phyloP scores from a whole-genome alignment of 176 grass and related monocot genomes.

The Hordeum vulgare region DNA sequence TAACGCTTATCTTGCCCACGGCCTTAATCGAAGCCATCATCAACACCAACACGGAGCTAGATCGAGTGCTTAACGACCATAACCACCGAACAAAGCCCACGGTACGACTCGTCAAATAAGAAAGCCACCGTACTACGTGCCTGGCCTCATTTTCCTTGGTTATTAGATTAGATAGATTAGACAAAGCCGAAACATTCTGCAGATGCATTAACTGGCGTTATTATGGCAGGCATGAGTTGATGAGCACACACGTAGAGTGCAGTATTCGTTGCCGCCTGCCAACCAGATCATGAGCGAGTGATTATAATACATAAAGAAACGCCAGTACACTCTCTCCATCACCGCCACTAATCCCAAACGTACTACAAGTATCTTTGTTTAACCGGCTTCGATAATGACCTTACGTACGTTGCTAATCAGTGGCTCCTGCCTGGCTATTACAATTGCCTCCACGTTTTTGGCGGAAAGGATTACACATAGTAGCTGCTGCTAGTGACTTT shows the following conservation, averaged over 20 bases:
- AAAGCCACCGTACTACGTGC: not conserved
- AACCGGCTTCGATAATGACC: not conserved
- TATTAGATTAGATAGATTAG: not conserved
- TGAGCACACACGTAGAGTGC: not conserved
- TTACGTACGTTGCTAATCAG: not conserved
- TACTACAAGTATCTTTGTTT: not conserved
- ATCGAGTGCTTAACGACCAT: not conserved
- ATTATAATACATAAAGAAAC: not conserved
- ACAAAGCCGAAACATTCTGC: slow-evolving; percentile 25
- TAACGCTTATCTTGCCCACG: not conserved
- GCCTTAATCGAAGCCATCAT: not conserved
- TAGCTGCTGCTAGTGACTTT: not conserved
- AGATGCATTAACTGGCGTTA: not conserved
- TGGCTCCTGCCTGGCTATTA: not conserved
- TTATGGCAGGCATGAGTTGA: not conserved
- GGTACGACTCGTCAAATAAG: not conserved
- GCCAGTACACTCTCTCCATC: not conserved
- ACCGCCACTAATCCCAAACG: not conserved
- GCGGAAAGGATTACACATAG: not conserved
- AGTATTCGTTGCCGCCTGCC: not conserved
- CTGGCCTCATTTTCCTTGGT: not conserved
- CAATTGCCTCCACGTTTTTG: not conserved
- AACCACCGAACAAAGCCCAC: not conserved
- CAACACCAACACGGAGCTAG: not conserved
- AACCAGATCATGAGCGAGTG: not conserved